Evolutionary conservation across 2,329 filamentous ascomycete species (phyloP).

Genomic region (Paraconiothyrium brasiliense): DNA sequence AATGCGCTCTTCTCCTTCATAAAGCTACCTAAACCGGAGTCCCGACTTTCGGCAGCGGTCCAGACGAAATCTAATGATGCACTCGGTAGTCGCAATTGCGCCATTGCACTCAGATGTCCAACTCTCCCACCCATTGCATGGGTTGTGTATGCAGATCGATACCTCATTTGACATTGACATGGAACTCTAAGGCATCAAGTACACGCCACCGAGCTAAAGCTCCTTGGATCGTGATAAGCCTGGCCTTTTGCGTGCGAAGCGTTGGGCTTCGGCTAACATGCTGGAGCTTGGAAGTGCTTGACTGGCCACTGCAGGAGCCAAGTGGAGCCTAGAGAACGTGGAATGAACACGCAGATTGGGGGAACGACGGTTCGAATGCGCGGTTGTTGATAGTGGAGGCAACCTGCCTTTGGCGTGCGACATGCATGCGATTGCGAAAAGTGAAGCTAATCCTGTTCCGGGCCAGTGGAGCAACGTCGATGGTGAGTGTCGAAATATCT

Average conservation of each 20-base stretch:
- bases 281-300: slow-evolving; percentile 10
- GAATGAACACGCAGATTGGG: neutral
- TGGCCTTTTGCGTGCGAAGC: slow-evolving; percentile 11
- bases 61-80: neutral
- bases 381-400: neutral
- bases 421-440: slow-evolving; percentile 12
- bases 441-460: neutral
- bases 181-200: neutral
- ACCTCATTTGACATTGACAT: neutral
- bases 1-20: slow-evolving; percentile 5
- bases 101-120: neutral
- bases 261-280: neutral
- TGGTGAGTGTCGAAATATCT: neutral
- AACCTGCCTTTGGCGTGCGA: slow-evolving; percentile 14
- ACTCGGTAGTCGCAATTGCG: slow-evolving; percentile 3
- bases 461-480: neutral
- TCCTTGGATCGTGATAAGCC: slow-evolving; percentile 7
- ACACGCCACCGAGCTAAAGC: neutral
- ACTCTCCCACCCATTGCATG: neutral
- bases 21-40: too few relatives aligned
- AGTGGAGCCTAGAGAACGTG: neutral
- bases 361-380: neutral
- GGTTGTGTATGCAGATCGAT: slow-evolving; percentile 2
- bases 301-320: neutral
- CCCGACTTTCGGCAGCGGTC: neutral